Evolutionary conservation across 352 stramenopile genomes (phyloP).

Genomic region (Phytophthora tentaculata): DNA sequence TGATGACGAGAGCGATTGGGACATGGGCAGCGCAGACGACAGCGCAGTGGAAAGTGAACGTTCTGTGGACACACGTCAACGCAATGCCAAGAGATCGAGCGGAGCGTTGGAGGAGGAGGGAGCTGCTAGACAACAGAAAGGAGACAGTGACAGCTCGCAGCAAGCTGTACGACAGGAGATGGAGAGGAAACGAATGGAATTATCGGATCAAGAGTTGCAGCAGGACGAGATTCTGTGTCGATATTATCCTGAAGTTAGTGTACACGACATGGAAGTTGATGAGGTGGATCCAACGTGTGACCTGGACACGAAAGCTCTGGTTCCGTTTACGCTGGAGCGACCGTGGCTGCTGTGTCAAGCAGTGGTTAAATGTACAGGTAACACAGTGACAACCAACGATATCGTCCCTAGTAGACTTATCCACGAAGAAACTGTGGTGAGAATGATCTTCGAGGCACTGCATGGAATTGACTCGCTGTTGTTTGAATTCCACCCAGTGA

Average conservation of each 20-base stretch:
- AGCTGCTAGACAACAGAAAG: neutral
- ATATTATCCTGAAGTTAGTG: constrained; percentile 43
- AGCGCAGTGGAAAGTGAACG: neutral
- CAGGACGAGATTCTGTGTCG: constrained; percentile 49
- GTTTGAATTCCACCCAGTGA: constrained; percentile 44
- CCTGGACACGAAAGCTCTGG: constrained; percentile 15
- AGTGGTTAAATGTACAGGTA: constrained; percentile 23
- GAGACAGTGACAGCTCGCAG: neutral
- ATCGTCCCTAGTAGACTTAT: constrained; percentile 38
- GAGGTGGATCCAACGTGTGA: constrained; percentile 15
- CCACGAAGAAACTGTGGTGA: constrained; percentile 55
- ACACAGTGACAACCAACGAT: neutral
- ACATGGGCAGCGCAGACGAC: constrained; percentile 26
- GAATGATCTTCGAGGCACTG: constrained; percentile 64
- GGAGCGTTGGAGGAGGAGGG: constrained; percentile 23
- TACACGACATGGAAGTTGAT: constrained; percentile 7
- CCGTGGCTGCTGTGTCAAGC: constrained; percentile 45
- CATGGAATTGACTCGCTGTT: constrained; percentile 55
- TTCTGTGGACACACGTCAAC: neutral
- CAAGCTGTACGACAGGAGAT: constrained; percentile 7
- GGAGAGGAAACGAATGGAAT: constrained; percentile 12
- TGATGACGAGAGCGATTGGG: constrained; percentile 46
- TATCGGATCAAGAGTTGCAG: constrained; percentile 21
- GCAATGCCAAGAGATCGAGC: constrained; percentile 29
- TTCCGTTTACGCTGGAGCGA: constrained; percentile 42